Evolutionary conservation across 2,329 filamentous ascomycete genomes (phyloP), one percentile per base, ranked within the genome.

Genomic region (Alternaria sp.): DNA sequence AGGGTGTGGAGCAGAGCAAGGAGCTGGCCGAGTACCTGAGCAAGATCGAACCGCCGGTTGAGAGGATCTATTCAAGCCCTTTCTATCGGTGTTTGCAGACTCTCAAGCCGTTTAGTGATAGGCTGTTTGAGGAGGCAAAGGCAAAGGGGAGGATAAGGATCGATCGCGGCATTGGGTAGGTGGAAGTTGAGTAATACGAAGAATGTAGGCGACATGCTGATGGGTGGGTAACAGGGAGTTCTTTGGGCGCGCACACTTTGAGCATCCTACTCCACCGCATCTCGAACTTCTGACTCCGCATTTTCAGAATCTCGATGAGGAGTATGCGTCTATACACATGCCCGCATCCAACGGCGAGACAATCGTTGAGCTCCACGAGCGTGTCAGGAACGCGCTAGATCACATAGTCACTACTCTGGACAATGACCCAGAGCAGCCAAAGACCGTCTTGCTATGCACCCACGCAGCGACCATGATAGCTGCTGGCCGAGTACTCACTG

Each of bases 401-500:
- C 84, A 84, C 45, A 87, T 97, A 66, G 89, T 97, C 66, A 82
- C 84, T 28, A 84, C 87, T 52, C 88, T 91, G 58, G 93, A 97
- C 72, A 72, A 76, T 6, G 83, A 86, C 48, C 81, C 90, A 48
- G 86, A 87, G n/a, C 82, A 85, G 37, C 81, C 83, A 33, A 87
- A 85, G 68, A 85, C 91, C 0, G 83, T 97, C 24, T 78, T 97
- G 39, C 83, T 99, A 37, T 97, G 92, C 78, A 90, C 91, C 1
- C 95, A 99, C 80, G 95, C 95, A 1, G 95, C 95, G 4, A 87
- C 89, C 10, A 85, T 98, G 70, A 97, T 99, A 73, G 90, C 91
- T 8, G 85, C 95, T 66, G 94, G 94, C 0, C 85, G 95, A 39
- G 88, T 87, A 1, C 80, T 99, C 68, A 97, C 93, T 2, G 93